Conservation (phyloP, 768 basidiomycete genomes). For the Auriscalpium microsporum region DNA sequence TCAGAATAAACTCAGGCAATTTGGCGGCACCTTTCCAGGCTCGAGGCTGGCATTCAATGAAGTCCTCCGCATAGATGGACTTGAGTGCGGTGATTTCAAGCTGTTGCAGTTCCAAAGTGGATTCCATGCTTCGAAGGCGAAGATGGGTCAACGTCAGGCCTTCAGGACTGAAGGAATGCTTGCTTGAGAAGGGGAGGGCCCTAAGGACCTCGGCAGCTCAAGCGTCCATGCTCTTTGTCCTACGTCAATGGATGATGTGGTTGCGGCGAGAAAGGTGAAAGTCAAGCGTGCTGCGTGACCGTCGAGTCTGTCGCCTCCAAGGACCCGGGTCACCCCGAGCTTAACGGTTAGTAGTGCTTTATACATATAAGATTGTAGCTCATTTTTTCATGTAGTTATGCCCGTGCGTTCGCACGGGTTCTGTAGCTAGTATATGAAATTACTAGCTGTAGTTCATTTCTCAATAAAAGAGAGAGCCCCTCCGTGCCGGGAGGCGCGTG, state of each 20-base stretch:
- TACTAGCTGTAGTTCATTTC: too few species aligned
- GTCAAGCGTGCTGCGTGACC: too few species aligned
- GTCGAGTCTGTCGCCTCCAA: too few species aligned
- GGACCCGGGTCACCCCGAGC: too few species aligned
- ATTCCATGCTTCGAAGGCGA: slow-evolving; percentile 45
- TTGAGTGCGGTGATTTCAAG: slow-evolving; percentile 71
- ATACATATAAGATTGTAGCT: too few species aligned
- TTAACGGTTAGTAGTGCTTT: too few species aligned
- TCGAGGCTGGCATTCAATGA: slow-evolving; percentile 62
- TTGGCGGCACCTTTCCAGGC: slow-evolving; percentile 76
- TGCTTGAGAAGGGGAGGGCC: slow-evolving; percentile 58
- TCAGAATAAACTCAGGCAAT: slow-evolving; percentile 70
- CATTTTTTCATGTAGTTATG: too few species aligned
- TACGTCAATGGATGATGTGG: background rate
- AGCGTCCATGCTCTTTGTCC: slow-evolving; percentile 46
- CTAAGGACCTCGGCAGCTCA: slow-evolving; percentile 68
- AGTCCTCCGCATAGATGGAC: slow-evolving; percentile 76
- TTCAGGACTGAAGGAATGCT: slow-evolving; percentile 16
- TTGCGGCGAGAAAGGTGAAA: background rate
- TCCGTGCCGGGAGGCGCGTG: too few species aligned
- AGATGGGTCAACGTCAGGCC: slow-evolving; percentile 4
- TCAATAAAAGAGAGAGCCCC: too few species aligned
- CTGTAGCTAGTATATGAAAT: too few species aligned
- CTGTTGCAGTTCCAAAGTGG: slow-evolving; percentile 56
- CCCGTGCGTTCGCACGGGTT: too few species aligned